Evolutionary conservation across 371 early-diverging fungal genomes (phyloP).

Genomic region (Rhizopus delemar): DNA sequence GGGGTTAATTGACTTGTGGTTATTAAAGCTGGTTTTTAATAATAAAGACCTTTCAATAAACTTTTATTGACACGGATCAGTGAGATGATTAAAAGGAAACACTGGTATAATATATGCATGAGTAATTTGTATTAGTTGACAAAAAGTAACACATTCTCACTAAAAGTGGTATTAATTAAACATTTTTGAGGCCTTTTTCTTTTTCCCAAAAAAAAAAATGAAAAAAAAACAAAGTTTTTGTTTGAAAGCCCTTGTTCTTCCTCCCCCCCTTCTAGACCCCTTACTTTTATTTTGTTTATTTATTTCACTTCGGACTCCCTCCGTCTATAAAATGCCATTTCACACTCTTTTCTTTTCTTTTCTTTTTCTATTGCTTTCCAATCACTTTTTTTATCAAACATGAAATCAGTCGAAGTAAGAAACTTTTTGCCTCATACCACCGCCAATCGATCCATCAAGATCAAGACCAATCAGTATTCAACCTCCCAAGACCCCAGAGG

Average conservation of each 20-base stretch:
- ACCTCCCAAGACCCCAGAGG: slow-evolving; percentile 69
- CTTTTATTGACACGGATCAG: slow-evolving; percentile 26
- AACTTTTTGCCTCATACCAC: neutral
- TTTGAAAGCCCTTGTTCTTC: neutral
- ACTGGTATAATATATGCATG: too few species aligned
- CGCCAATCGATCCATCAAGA: neutral
- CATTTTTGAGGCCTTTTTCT: neutral
- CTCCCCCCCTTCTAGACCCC: neutral
- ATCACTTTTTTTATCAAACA: neutral
- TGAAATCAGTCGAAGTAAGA: slow-evolving; percentile 7
- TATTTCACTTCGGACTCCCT: slow-evolving; percentile 3
- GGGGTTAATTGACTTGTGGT: slow-evolving; percentile 16
- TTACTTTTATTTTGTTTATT: neutral
- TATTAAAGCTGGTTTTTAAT: slow-evolving; percentile 18
- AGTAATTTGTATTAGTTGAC: neutral
- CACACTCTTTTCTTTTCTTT: slow-evolving; percentile 3
- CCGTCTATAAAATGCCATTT: slow-evolving; percentile 5
- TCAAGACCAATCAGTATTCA: slow-evolving; percentile 43
- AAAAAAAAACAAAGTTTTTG: slow-evolving; percentile 3
- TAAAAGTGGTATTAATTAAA: slow-evolving; percentile 1
- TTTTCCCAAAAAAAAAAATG: neutral
- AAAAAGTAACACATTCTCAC: slow-evolving; percentile 3
- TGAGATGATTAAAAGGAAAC: too few species aligned
- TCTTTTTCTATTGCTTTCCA: slow-evolving; percentile 1
- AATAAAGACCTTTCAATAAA: slow-evolving; percentile 16